These are phyloP conservation scores for Hanseniaspora jakobsenii DNA, from an alignment of 805 yeast genomes.

Conservation along the genomic window DNA sequence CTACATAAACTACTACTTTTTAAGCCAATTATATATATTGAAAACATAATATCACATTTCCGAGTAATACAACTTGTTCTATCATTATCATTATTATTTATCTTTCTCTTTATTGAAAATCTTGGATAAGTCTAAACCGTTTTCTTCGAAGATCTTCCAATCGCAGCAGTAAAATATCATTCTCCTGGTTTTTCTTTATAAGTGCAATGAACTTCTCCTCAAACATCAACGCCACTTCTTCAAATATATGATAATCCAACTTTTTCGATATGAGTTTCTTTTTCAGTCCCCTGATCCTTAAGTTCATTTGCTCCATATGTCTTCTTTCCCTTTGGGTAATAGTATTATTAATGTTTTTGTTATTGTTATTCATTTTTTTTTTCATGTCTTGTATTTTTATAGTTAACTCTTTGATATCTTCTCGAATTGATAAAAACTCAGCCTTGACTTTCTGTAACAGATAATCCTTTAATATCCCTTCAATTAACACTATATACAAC, in stretches of 20 bases:
- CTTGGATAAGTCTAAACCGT: neutral
- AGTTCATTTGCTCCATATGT: neutral
- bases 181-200: conserved; percentile 8
- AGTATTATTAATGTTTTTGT: neutral
- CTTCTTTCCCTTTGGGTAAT: neutral
- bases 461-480: conserved; percentile 10
- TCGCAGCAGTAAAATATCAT: conserved; percentile 10
- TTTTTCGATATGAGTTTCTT: conserved; percentile 6
- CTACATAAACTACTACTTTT: no score
- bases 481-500: conserved; percentile 5
- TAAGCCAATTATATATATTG: no score
- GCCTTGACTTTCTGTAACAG: conserved; percentile 9
- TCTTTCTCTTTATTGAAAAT: neutral
- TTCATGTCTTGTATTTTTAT: no score
- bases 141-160: conserved; percentile 1
- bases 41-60: no score
- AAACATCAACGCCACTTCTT: neutral
- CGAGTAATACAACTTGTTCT: no score
- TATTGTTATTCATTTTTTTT: no score
- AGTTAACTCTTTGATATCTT: no score
- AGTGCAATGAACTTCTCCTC: conserved; percentile 1
- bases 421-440: conserved; percentile 7
- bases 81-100: neutral
- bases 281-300: no score
- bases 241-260: conserved; percentile 8